Base-by-base conservation (phyloP, 2,329 filamentous ascomycete species). In the Penicillium frequentans region DNA sequence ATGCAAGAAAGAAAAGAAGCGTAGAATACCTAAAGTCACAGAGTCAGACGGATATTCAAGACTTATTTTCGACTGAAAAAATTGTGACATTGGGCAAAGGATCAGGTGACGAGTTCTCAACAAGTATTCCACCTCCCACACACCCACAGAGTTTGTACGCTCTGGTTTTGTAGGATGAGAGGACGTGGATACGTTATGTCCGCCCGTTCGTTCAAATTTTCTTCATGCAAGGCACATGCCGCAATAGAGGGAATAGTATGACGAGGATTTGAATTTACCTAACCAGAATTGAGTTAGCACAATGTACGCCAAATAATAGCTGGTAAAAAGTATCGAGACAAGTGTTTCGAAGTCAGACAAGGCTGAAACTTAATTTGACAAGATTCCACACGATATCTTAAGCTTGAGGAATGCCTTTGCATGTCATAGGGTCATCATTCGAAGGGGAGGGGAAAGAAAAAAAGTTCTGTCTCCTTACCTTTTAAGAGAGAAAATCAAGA, bases 61-160 rank as follows among this genome's bases (percentile, higher is more conserved):
- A 47, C 46, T 44, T 24, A 55, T 50, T 39, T 61, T 57, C 29
- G 50, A 46, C 33, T 27, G 58, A 58, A 44, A 33, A 33, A 24
- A 26, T 49, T 46, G 61, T 62, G 56, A 66, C 49, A 61, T 65
- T 61, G 64, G 64, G 68, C 59, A 64, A 69, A 61, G 61, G 39
- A 42, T 87, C 84, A 86, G 84, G 74, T 84, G 82, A 86, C 85
- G 84, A 86, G 76, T 80, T 86, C 81, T 87, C 84, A 87, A 86
- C 84, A 86, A 86, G 82, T 82, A 82, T 67, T 76, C 79, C 81
- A 77, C 68, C 73, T 70, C 65, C 68, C 73, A 68, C 74, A 74
- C 80, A 82, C 73, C 82, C 80, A 80, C 83, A 82, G 79, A 78
- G 82, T 84, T 86, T 86, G 84, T 86, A 87, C 82, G 82, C 74